Percentiles rank a stretch among this genome's conserved stretches.
Conservation (phyloP, 768 basidiomycete genomes). For the Termitomyces sp. region DNA sequence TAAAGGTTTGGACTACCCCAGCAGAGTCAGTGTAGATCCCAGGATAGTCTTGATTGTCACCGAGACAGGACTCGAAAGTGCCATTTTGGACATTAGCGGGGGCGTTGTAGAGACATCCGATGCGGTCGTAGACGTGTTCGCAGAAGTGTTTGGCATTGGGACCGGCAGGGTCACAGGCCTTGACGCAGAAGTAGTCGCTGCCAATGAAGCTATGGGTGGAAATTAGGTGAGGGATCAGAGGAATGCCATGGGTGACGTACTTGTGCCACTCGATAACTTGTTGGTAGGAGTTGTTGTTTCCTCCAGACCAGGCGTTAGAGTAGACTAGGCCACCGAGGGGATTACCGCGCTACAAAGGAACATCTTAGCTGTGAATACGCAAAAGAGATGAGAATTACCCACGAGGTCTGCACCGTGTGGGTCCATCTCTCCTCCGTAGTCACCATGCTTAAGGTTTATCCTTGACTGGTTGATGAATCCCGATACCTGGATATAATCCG, state of each 20-base stretch:
- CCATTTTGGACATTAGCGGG: slow-evolving; percentile 50
- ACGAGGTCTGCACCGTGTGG: slow-evolving; percentile 66
- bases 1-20: slow-evolving; percentile 26
- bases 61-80: slow-evolving; percentile 49
- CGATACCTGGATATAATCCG: slow-evolving; percentile 55
- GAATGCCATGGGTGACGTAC: slow-evolving; percentile 26
- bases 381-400: slow-evolving; percentile 4
- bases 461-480: slow-evolving; percentile 62
- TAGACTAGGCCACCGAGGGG: slow-evolving; percentile 15
- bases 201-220: slow-evolving; percentile 53
- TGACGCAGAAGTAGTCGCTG: slow-evolving; percentile 48
- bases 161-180: slow-evolving; percentile 52
- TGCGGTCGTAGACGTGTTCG: slow-evolving; percentile 61
- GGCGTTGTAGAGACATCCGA: slow-evolving; percentile 59
- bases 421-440: slow-evolving; percentile 77
- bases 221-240: neutral
- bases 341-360: slow-evolving; percentile 10
- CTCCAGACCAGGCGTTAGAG: slow-evolving; percentile 18
- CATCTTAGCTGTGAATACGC: neutral
- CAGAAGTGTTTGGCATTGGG: slow-evolving; percentile 42
- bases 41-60: slow-evolving; percentile 42
- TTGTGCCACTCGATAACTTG: slow-evolving; percentile 60
- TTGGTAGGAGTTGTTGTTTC: slow-evolving; percentile 28
- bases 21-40: slow-evolving; percentile 15
- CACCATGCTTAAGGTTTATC: slow-evolving; percentile 47